These are phyloP conservation scores for Chaetomium sp. DNA, from an alignment of 2,329 filamentous ascomycete genomes.

Conservation along the genomic window DNA sequence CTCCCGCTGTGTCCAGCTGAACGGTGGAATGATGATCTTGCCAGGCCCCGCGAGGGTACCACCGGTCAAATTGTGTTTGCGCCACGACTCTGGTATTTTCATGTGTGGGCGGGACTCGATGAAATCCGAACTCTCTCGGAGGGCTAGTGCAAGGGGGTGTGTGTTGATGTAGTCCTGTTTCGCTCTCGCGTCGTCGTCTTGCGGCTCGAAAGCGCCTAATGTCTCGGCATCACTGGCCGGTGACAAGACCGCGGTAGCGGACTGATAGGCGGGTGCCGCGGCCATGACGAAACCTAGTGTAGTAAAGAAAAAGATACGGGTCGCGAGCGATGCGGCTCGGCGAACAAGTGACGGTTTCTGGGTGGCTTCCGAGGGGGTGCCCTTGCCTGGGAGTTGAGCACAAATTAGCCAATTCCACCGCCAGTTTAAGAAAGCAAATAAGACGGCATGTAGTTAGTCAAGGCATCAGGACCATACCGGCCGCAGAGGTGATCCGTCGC, in stretches of 20 bases:
- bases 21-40: conserved; percentile 73
- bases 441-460: not conserved
- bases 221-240: conserved; percentile 62
- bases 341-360: conserved; percentile 35
- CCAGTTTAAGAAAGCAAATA: not conserved
- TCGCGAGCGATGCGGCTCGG: conserved; percentile 40
- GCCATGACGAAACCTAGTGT: conserved; percentile 51
- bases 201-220: conserved; percentile 56
- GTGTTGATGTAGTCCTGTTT: conserved; percentile 69
- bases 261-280: conserved; percentile 44
- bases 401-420: not conserved
- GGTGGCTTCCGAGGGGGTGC: conserved; percentile 8
- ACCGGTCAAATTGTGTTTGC: conserved; percentile 71
- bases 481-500: conserved; percentile 17
- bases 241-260: conserved; percentile 42
- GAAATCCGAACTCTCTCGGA: conserved; percentile 62
- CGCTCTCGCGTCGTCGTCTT: conserved; percentile 46
- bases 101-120: conserved; percentile 78
- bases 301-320: conserved; percentile 42
- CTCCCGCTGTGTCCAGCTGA: conserved; percentile 65
- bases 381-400: conserved; percentile 12
- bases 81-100: conserved; percentile 68
- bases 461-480: conserved; percentile 11
- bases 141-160: conserved; percentile 64
- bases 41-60: conserved; percentile 70